Percentiles rank a stretch among this genome's conserved stretches.
phyloP scores from a whole-genome alignment of 2,329 filamentous ascomycete species.

The Neofusicoccum kwambonambiense region DNA sequence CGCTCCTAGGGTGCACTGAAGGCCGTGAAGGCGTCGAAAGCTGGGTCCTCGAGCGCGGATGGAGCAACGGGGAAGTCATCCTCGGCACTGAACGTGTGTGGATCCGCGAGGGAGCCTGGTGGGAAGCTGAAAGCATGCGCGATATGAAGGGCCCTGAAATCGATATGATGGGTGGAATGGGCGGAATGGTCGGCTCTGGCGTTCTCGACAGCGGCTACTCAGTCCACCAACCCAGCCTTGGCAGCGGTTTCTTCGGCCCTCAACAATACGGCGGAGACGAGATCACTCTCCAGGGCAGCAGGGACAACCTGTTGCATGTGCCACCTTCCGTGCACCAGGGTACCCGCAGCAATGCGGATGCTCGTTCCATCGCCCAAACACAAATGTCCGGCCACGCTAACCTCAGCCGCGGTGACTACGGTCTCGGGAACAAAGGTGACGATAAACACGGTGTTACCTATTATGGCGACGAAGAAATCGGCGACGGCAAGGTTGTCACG shows the following conservation, averaged over 20 bases:
- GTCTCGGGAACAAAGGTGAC: conserved; percentile 83
- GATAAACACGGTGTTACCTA: conserved; percentile 49
- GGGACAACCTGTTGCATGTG: conserved; percentile 66
- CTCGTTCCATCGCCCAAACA: conserved; percentile 55
- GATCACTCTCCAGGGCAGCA: conserved; percentile 63
- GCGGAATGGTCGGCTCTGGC: conserved; percentile 52
- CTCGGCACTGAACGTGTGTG: conserved; percentile 89
- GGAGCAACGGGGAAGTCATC: conserved; percentile 96
- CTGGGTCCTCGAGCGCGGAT: conserved; percentile 91
- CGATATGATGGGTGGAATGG: conserved; percentile 44
- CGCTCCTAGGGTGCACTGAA: conserved; percentile 79
- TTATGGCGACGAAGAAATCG: conserved; percentile 79
- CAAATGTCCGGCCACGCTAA: conserved; percentile 56
- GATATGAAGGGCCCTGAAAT: conserved; percentile 72
- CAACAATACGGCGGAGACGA: conserved; percentile 53
- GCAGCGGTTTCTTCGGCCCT: conserved; percentile 66
- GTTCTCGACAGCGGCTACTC: conserved; percentile 74
- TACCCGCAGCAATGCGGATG: conserved; percentile 44
- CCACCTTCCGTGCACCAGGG: conserved; percentile 46
- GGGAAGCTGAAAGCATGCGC: conserved; percentile 95
- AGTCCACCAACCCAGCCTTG: conserved; percentile 52
- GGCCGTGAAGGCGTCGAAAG: conserved; percentile 90
- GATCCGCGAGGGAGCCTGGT: conserved; percentile 94
- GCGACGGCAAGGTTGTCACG: conserved; percentile 72
- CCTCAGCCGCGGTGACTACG: conserved; percentile 72